A percentile compares a stretch with the other conserved stretches of the same genome.
These are phyloP conservation scores for Daldinia vernicosa DNA, from an alignment of 495 filamentous ascomycete species.

Conservation along the genomic window DNA sequence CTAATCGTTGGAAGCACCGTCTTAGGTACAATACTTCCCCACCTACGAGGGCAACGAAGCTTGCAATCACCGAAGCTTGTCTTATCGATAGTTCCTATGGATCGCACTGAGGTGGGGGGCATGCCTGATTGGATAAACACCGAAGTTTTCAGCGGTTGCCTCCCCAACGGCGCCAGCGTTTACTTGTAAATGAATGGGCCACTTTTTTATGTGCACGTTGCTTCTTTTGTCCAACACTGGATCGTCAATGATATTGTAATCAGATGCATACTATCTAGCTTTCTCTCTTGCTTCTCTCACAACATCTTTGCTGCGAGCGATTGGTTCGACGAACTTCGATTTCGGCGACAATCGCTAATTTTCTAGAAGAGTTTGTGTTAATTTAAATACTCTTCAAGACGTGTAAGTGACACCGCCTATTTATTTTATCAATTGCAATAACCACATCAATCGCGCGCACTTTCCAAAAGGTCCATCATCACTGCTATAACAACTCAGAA, in stretches of 20 bases:
- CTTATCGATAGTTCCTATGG: conserved; percentile 28
- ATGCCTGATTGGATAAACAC: conserved; percentile 8
- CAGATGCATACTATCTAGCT: conserved; percentile 2
- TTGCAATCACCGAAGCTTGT: neutral
- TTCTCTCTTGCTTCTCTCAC: conserved; percentile 23
- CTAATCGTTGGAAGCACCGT: neutral
- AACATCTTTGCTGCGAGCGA: conserved; percentile 30
- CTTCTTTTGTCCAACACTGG: conserved; percentile 8
- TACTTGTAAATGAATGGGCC: conserved; percentile 42
- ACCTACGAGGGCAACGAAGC: conserved; percentile 5
- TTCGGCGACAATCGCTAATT: neutral
- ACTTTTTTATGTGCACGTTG: conserved; percentile 34
- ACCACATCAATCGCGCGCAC: neutral
- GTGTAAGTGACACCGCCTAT: conserved; percentile 29
- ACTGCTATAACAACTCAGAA: neutral
- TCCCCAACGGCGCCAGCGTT: conserved; percentile 38
- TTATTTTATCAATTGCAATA: conserved; percentile 1
- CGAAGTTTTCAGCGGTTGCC: conserved; percentile 37
- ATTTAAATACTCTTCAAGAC: conserved; percentile 23
- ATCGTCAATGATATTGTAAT: conserved; percentile 11
- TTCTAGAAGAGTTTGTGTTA: conserved; percentile 9
- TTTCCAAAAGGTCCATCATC: conserved; percentile 8
- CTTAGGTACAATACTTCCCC: neutral
- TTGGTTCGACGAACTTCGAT: conserved; percentile 2
- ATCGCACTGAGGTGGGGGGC: neutral